phyloP scores from a whole-genome alignment of 495 filamentous ascomycete genomes.

The Letharia lupina region DNA sequence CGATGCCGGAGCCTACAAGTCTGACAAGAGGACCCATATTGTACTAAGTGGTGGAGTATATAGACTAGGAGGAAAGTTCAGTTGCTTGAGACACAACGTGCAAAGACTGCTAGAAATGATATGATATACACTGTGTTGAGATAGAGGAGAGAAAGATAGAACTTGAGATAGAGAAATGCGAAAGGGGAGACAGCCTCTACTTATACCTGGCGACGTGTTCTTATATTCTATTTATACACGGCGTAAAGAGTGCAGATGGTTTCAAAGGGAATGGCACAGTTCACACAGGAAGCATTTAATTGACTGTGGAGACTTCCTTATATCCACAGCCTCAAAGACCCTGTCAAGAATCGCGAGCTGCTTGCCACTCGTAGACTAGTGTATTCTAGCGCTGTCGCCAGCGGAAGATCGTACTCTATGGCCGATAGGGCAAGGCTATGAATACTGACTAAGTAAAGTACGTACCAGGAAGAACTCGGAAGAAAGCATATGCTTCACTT shows the following conservation, averaged over 20 bases:
- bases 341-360: not conserved
- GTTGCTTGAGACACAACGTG: not conserved
- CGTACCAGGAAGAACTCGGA: too few relatives aligned
- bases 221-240: too few relatives aligned
- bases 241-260: too few relatives aligned
- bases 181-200: not conserved
- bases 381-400: too few relatives aligned
- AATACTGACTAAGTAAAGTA: too few relatives aligned
- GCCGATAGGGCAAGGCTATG: too few relatives aligned
- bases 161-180: not conserved
- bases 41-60: not conserved
- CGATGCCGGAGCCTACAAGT: constrained; percentile 14
- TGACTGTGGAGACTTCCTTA: not conserved
- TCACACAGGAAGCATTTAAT: too few relatives aligned
- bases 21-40: constrained; percentile 11
- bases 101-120: not conserved
- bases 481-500: too few relatives aligned
- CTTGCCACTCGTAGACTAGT: not conserved
- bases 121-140: not conserved
- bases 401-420: too few relatives aligned
- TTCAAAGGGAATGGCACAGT: not conserved
- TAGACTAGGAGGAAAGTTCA: not conserved
- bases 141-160: not conserved
- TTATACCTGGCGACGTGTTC: not conserved
- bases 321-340: not conserved